Evolutionary conservation across 208 protist genomes (phyloP), one percentile per base, ranked within the genome.

Genomic region (Leptomonas seymouri): DNA sequence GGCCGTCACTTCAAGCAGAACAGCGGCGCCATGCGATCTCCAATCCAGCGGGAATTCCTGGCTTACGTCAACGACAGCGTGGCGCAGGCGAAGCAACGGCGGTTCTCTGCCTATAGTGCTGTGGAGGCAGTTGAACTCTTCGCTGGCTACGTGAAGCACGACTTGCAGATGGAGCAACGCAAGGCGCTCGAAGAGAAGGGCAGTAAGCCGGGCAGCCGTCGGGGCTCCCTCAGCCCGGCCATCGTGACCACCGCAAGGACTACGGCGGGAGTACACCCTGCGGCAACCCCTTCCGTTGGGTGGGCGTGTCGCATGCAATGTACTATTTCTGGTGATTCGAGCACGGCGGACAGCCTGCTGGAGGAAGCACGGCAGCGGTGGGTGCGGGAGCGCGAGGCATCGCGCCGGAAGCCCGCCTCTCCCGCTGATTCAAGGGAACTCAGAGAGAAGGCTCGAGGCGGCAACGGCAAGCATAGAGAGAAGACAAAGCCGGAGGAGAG

Each of bases 221-320:
- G 41, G 4, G 21, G 56, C 2, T 49, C 25, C 3, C 58, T 36
- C 20, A 46, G 36, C 18, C 0, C 42, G 12, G 16, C 11, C 8
- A 27, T 18, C 15, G 27, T 20, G 1, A 25, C 34, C 8, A 16
- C 14, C 5, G n/a, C 30, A 20, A 9, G 7, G 34, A 39, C 3
- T 39, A 39, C 34, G 34, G 9, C 3, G 7, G 34, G 34, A 39
- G 9, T 12, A 39, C 28, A 23, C 4, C 31, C 23, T 1, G 23
- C 11, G 11, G 18, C 30, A 1, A 53, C 25, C 4, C 61, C 48
- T 2, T 57, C 48, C 0, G 34, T 57, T 28, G 48, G 48, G 61
- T 67, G 61, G 61, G 57, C 48, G 48, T 67, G 61, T 27, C 36
- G 36, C 8, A 67, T 67, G 61, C 61, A 48, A 36, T 55, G 61